Base-by-base conservation (phyloP, 2,329 filamentous ascomycete species). In the Elsinoe fawcettii region DNA sequence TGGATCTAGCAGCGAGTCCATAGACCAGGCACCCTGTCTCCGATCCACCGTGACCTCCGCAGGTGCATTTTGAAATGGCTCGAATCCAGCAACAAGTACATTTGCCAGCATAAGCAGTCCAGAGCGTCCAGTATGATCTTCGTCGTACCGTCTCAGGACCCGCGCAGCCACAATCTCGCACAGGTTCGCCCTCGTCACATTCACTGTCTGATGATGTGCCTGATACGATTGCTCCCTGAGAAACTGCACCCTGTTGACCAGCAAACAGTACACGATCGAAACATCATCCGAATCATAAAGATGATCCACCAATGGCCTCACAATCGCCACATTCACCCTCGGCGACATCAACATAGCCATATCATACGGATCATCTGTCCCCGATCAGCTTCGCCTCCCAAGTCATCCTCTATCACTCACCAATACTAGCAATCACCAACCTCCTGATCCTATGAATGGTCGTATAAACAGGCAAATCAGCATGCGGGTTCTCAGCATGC, bases 1-100 rank as follows among this genome's bases (percentile, higher is more conserved):
- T 11, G 74, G 71, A 53, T 74, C 70, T 12, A 73, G 71, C 18
- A 67, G 62, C 43, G 67, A 60, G 58, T 66, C 68, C 2, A 76
- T 70, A 2, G 75, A 70, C 69, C 75, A 79, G 59, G 71, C 70
- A 44, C 67, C 69, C 16, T 69, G 66, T 16, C 79, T 75, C 27
- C 80, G 82, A 62, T 86, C 78, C 14, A 77, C 74, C 34, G 81
- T 77, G 39, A 91, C 79, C 57, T 86, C 79, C 1, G 77, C 73
- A 0, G 89, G 89, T 0, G 88, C 88, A 63, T 88, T 88, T 71
- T 93, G 88, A 64, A 93, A 93, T 1, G 89, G 88, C 65, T 90
- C 86, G 65, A 95, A 93, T 12, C 87, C 87, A 14, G 88, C 87
- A 12, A 95, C 86, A 18, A 93, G 80, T 30, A 93, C 86, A 63